phyloP scores from a whole-genome alignment of 106 monocot species.

The Dioscorea dumetorum region DNA sequence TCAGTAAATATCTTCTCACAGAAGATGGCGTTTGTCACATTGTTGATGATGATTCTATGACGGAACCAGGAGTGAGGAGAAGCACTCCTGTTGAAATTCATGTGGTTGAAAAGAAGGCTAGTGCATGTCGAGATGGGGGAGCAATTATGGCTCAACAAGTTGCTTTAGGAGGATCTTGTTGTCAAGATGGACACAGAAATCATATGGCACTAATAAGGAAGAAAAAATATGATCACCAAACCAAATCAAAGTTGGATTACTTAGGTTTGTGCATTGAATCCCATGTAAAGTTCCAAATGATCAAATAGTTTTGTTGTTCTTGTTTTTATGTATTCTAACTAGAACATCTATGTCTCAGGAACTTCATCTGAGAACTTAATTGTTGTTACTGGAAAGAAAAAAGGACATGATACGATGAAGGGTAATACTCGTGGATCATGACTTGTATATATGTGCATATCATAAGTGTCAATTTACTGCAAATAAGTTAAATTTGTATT shows the following conservation, averaged over 20 bases:
- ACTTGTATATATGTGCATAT: no score
- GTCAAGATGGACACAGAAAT: not conserved
- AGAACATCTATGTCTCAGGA: no score
- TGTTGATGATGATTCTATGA: not conserved
- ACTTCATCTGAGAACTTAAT: no score
- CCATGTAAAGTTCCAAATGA: no score
- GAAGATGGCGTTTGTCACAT: conserved; percentile 8
- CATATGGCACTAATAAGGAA: not conserved
- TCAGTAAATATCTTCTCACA: not conserved
- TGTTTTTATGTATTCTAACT: no score
- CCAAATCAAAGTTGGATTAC: not conserved
- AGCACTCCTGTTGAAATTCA: not conserved
- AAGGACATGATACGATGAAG: no score
- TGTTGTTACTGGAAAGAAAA: no score
- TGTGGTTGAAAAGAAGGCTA: not conserved
- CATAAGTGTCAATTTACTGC: no score
- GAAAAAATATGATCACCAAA: not conserved
- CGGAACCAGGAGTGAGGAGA: not conserved
- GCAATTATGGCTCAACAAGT: not conserved
- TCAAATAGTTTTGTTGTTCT: no score
- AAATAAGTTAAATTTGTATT: no score
- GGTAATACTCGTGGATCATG: no score
- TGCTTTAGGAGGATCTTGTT: not conserved
- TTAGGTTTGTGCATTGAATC: not conserved
- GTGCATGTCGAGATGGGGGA: not conserved